Base-by-base conservation (phyloP, 352 stramenopile genomes). In the Phytopythium montanum region DNA sequence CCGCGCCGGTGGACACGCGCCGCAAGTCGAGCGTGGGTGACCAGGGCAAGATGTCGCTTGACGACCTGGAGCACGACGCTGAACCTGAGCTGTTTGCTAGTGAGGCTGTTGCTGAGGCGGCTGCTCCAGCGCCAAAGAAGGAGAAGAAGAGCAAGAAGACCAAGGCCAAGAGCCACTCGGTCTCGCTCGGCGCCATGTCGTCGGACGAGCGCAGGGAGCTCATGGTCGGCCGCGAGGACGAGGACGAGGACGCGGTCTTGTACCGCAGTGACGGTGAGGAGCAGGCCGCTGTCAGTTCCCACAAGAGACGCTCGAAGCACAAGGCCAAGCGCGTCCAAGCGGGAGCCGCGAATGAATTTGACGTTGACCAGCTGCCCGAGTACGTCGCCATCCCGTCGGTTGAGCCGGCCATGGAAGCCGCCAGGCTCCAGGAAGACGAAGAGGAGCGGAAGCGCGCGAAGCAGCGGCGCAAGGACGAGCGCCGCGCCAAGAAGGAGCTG, bases 401-500 rank as follows among this genome's bases (percentile, higher is more conserved):
- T 9, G 53, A 58, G 14, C 34, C 38, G 9, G 14, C 25, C 16
- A 14, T 31, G 18, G 53, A 58, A 13, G 5, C 36, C 25, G 53
- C 53, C 8, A 6, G 34, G n/a, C 34, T 50, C n/a, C 51, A 56
- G 12, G 65, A 74, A 12, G 62, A 44, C 16, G 59, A 79, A 57
- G 70, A 76, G 48, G 62, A 79, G 14, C 64, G 55, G 2, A 49
- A 58, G 23, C 54, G 70, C 6, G 57, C 45, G 29, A 79, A 76
- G 63, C 75, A 76, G 45, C 66, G 70, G 48, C 62, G 70, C 44
- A 70, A 68, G 12, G 73, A 69, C 2, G 73, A 81, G 45, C 67
- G 68, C 38, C 73, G 73, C 33, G 68, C 68, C 12, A 79, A 75
- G 45, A 77, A 72, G 34, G 65, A 60, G 38, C 21, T 72, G 51